Conservation (phyloP, 2,329 filamentous ascomycete genomes). For the Aspergillus thermomutatus region DNA sequence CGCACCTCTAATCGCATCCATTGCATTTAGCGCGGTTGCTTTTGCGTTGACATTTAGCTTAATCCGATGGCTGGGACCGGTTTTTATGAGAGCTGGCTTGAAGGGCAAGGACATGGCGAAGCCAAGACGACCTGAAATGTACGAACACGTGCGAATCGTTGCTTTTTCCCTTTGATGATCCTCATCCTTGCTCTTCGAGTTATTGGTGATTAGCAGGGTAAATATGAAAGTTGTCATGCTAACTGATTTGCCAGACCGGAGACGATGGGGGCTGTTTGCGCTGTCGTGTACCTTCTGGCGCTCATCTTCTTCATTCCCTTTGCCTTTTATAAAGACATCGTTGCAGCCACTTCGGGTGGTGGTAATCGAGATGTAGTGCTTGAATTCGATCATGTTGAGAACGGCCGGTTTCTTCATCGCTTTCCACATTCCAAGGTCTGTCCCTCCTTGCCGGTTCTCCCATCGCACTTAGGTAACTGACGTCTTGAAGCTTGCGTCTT, state of each 20-base stretch:
- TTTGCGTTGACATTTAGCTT: constrained; percentile 80
- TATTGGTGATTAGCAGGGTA: background rate
- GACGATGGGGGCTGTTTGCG: constrained; percentile 92
- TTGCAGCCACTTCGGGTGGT: constrained; percentile 87
- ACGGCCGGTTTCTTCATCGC: constrained; percentile 79
- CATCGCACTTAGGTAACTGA: background rate
- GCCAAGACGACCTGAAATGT: constrained; percentile 70
- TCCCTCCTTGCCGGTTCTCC: background rate
- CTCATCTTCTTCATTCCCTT: constrained; percentile 94
- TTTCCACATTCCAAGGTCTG: constrained; percentile 90
- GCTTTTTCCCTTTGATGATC: background rate
- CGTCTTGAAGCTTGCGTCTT: constrained; percentile 72
- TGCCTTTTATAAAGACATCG: constrained; percentile 97
- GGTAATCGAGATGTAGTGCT: constrained; percentile 85
- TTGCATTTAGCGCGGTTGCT: constrained; percentile 80
- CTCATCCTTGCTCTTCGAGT: background rate
- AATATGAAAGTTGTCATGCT: constrained; percentile 11
- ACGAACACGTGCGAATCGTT: constrained; percentile 25
- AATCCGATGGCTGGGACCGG: constrained; percentile 88
- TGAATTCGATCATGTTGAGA: constrained; percentile 69
- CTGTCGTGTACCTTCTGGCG: constrained; percentile 83
- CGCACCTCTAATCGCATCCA: constrained; percentile 81
- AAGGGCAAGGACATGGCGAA: constrained; percentile 89
- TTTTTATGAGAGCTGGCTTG: constrained; percentile 82
- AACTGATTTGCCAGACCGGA: constrained; percentile 61